Conservation (phyloP, 2,329 filamentous ascomycete species). For the Exophiala lecanii-corni region DNA sequence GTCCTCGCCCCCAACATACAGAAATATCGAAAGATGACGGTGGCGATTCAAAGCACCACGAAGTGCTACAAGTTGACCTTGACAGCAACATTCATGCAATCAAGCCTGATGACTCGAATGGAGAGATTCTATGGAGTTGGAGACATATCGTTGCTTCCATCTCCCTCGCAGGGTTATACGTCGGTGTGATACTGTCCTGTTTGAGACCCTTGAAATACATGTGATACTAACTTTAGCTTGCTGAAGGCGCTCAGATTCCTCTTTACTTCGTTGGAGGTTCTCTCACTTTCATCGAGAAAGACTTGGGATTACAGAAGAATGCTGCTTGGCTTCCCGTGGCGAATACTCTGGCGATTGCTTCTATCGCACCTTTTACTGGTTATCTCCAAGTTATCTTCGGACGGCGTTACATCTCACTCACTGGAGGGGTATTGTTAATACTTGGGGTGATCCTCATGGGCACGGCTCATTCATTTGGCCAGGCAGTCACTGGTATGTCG, state of each 20-base stretch:
- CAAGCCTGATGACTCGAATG: constrained; percentile 6
- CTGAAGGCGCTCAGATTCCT: constrained; percentile 11
- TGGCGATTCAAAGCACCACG: too few species aligned
- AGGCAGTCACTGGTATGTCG: constrained; percentile 6
- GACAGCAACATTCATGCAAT: not conserved
- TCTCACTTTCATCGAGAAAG: constrained; percentile 10
- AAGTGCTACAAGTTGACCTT: not conserved
- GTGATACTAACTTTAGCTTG: not conserved
- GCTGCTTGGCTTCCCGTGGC: constrained; percentile 11
- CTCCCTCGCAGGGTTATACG: constrained; percentile 2
- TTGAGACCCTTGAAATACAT: not conserved
- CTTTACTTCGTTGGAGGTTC: constrained; percentile 13
- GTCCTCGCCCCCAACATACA: too few species aligned
- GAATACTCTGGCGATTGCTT: constrained; percentile 9
- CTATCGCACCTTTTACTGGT: constrained; percentile 12
- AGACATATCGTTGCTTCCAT: constrained; percentile 2
- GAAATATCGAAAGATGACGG: too few species aligned
- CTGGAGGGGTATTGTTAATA: constrained; percentile 9
- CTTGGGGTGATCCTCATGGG: constrained; percentile 7
- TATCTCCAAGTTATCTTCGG: constrained; percentile 18
- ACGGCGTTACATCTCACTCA: constrained; percentile 11
- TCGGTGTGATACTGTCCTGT: not conserved
- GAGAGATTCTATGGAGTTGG: not conserved
- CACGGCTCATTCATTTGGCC: constrained; percentile 7
- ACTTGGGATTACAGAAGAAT: constrained; percentile 2